These are phyloP conservation scores for Bruguiera hainesii DNA, from an alignment of 441 rosid species.

Conservation along the genomic window DNA sequence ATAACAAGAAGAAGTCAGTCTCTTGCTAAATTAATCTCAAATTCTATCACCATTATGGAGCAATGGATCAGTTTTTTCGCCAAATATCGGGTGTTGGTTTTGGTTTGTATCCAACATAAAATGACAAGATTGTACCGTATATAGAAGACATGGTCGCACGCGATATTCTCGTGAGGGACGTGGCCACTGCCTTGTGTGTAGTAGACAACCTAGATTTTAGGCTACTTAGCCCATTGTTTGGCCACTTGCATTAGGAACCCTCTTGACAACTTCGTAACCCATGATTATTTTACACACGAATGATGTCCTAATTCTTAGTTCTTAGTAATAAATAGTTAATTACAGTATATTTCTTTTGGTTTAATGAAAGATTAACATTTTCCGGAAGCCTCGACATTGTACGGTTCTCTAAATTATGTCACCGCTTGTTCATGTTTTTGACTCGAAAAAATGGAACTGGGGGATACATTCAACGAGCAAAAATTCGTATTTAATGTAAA, in stretches of 20 bases:
- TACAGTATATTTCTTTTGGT: background rate
- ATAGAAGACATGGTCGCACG: background rate
- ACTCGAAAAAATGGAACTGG: background rate
- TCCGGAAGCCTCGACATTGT: background rate
- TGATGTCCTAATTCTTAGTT: background rate
- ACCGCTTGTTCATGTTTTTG: background rate
- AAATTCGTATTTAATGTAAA: background rate
- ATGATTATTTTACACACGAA: background rate
- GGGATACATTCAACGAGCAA: background rate
- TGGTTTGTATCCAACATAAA: conserved; percentile 12
- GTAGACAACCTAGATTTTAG: conserved; percentile 1
- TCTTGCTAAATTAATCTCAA: conserved; percentile 16
- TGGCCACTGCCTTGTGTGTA: background rate
- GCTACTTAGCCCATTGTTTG: background rate
- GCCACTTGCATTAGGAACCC: background rate
- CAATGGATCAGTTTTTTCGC: background rate
- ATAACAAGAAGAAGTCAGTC: conserved; percentile 21
- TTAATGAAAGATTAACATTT: background rate
- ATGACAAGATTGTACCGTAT: background rate
- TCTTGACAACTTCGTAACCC: conserved; percentile 12
- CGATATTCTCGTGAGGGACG: background rate
- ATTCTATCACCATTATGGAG: background rate
- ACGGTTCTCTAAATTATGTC: background rate
- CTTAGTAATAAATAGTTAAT: background rate
- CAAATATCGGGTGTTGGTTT: background rate